These are phyloP conservation scores for Paratinospora sagittata DNA, from an alignment of 164 flowering plant species.

Conservation along the genomic window DNA sequence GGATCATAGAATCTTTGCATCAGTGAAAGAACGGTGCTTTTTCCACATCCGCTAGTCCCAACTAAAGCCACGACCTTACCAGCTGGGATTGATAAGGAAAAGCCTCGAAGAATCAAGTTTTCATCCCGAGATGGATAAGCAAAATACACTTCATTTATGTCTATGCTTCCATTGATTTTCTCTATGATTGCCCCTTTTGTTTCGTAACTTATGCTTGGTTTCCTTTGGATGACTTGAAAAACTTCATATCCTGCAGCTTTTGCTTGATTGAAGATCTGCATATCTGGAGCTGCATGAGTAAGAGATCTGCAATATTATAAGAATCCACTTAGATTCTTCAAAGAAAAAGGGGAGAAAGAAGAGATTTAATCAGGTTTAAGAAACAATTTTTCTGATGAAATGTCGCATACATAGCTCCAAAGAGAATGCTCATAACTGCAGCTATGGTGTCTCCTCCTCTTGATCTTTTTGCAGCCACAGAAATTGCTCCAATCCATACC, in stretches of 20 bases:
- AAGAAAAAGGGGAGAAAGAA: neutral
- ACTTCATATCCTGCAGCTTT: constrained; percentile 59
- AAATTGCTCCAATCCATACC: constrained; percentile 58
- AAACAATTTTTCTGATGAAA: neutral
- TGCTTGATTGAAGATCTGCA: constrained; percentile 63
- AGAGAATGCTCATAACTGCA: constrained; percentile 69
- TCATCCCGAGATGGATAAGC: constrained; percentile 60
- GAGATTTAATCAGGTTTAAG: neutral
- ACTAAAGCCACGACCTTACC: constrained; percentile 67
- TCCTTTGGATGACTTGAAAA: constrained; percentile 48
- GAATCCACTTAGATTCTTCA: neutral
- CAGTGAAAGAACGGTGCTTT: constrained; percentile 62
- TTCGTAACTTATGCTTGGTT: constrained; percentile 29
- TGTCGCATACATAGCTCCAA: constrained; percentile 62
- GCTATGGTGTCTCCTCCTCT: constrained; percentile 56
- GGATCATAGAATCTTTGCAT: constrained; percentile 62
- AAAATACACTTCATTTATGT: constrained; percentile 38
- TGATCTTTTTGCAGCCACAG: constrained; percentile 34
- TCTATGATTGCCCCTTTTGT: constrained; percentile 28
- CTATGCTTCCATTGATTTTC: constrained; percentile 40
- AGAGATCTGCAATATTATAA: constrained; percentile 51
- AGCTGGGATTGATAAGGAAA: constrained; percentile 57
- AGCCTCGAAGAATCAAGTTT: constrained; percentile 42
- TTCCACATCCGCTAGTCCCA: constrained; percentile 75
- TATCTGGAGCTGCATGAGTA: constrained; percentile 64